Base-by-base conservation (phyloP, 2,329 filamentous ascomycete genomes). In the Sphaerulina musiva region DNA sequence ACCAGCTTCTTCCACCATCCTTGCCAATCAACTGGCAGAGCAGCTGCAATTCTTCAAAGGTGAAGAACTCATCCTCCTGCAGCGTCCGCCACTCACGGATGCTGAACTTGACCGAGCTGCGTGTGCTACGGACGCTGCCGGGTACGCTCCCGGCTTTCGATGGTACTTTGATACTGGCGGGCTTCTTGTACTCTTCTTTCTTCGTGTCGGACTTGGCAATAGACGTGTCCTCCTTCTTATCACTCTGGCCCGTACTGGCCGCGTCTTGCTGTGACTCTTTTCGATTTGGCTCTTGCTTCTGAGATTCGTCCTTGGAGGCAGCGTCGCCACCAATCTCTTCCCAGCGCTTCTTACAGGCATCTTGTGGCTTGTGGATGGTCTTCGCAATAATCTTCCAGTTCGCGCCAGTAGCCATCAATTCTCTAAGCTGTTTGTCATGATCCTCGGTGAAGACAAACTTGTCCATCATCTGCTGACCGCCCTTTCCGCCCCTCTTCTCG, bases 21-120 rank as follows among this genome's bases (percentile, higher is more conserved):
- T 50, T 72, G 49, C 69, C 66, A 39, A 78, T 65, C 23, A 79
- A 68, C 23, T 69, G 65, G 36, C 72, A 72, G 14, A 81, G 66
- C 7, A 74, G 64, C 14, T 69, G 65, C 17, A 77, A 57, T 44
- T 76, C 70, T n/a, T 63, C 61, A 49, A 68, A 63, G 36, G 49
- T 61, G 64, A 72, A 73, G n/a, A 66, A 46, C 8, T 67, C 62
- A 46, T 72, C 69, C 47, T 69, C 66, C 20, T 64, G 55, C 8
- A 71, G 59, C 6, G 60, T 61, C 34, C 59, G 57, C 65, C 64
- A 68, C 45, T 68, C 62, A 46, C 34, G 41, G 46, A 68, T 59
- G 17, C 64, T 68, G 62, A 68, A 68, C 45, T 62, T 58, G 20
- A 60, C 59, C 9, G 44, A 43, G 36, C 51, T 52, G 31, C 51